These are phyloP conservation scores for Fraxinus americana DNA, from an alignment of 257 asterid genomes.

Conservation along the genomic window DNA sequence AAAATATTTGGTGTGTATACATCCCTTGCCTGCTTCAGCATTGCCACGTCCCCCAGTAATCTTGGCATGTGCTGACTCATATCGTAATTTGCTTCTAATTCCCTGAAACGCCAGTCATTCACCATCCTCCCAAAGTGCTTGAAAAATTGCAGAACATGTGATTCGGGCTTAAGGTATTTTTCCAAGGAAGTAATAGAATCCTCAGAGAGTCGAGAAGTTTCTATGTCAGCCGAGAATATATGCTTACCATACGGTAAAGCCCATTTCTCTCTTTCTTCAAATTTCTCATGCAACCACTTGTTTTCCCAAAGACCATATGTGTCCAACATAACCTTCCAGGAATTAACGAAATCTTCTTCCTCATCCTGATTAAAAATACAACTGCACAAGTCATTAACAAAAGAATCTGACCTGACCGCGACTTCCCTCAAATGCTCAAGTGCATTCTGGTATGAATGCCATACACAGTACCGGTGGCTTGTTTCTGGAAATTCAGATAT, in stretches of 20 bases:
- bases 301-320: constrained; percentile 53
- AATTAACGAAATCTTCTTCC: constrained; percentile 49
- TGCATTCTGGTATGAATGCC: constrained; percentile 48
- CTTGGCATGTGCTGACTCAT: constrained; percentile 55
- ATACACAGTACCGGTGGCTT: constrained; percentile 45
- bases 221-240: constrained; percentile 49
- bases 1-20: constrained; percentile 54
- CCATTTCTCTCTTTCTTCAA: constrained; percentile 54
- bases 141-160: constrained; percentile 48
- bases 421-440: constrained; percentile 41
- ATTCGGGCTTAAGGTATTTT: constrained; percentile 45
- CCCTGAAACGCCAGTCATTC: constrained; percentile 62
- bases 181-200: constrained; percentile 41
- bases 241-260: constrained; percentile 54
- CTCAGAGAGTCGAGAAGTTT: constrained; percentile 41
- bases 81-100: constrained; percentile 61
- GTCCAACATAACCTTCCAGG: constrained; percentile 58
- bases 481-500: constrained; percentile 45
- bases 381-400: constrained; percentile 45
- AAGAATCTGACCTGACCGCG: constrained; percentile 39
- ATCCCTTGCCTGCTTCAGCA: constrained; percentile 57
- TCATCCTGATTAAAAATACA: constrained; percentile 47
- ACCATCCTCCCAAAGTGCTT: constrained; percentile 58
- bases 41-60: constrained; percentile 56
- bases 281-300: constrained; percentile 46